Percentiles rank a stretch among this genome's conserved stretches.
These are phyloP conservation scores for Pyrenophora seminiperda DNA, from an alignment of 2,329 filamentous ascomycete species.

Conservation along the genomic window DNA sequence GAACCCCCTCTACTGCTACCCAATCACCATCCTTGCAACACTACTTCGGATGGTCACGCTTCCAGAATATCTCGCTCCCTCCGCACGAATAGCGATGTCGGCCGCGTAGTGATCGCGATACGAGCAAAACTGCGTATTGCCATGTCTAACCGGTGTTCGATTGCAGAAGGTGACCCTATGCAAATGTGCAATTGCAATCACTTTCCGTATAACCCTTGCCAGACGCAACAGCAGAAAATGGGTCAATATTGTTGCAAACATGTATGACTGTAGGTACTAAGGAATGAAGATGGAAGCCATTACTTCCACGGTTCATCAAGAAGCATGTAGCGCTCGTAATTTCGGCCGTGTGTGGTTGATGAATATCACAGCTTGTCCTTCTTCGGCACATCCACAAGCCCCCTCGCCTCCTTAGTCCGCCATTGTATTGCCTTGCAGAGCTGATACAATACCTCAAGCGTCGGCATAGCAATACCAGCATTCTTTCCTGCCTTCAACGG, in stretches of 20 bases:
- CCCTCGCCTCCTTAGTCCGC: constrained; percentile 54
- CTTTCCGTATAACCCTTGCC: too few relatives aligned
- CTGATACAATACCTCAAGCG: constrained; percentile 56
- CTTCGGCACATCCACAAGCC: constrained; percentile 42
- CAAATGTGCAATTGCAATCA: too few relatives aligned
- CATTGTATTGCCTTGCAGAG: constrained; percentile 57
- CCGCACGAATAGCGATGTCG: constrained; percentile 20
- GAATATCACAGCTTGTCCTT: neutral
- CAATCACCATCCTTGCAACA: constrained; percentile 22
- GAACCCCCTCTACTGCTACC: constrained; percentile 22
- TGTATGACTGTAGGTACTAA: too few relatives aligned
- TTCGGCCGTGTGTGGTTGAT: too few relatives aligned
- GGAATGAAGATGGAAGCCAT: too few relatives aligned
- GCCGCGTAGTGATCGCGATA: constrained; percentile 1
- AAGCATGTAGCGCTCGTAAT: too few relatives aligned
- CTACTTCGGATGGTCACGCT: constrained; percentile 22
- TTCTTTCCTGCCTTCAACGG: constrained; percentile 58
- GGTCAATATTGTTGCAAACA: too few relatives aligned
- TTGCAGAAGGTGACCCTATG: neutral
- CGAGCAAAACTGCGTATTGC: neutral
- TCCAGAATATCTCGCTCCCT: constrained; percentile 22
- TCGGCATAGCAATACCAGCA: constrained; percentile 57
- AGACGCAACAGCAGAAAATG: too few relatives aligned
- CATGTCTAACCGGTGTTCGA: neutral
- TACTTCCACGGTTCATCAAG: too few relatives aligned